A percentile compares a stretch with the other conserved stretches of the same genome.
Conservation (phyloP, 2,329 filamentous ascomycete species). For the Colletotrichum graminicola region DNA sequence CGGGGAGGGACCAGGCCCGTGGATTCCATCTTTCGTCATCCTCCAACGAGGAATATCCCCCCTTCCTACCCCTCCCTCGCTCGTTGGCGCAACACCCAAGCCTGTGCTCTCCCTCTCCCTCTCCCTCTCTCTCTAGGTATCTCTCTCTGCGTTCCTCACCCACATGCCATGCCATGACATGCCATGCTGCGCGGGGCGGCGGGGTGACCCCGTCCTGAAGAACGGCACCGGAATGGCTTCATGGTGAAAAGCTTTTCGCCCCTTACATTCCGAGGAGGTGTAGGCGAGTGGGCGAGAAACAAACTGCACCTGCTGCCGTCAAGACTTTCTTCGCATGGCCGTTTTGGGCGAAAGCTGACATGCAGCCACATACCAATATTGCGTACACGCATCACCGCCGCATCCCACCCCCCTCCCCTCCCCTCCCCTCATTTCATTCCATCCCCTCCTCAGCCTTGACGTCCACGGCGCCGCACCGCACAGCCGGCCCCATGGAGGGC, state of each 20-base stretch:
- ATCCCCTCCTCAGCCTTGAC: neutral
- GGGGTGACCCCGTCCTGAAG: neutral
- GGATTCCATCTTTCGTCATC: neutral
- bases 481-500: neutral
- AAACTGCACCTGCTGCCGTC: conserved; percentile 3
- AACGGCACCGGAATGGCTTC: neutral
- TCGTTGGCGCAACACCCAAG: neutral
- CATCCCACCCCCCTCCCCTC: neutral
- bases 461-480: conserved; percentile 18
- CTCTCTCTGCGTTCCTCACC: neutral
- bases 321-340: conserved; percentile 6
- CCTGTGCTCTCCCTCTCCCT: neutral
- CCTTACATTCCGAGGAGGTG: neutral
- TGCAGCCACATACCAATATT: neutral
- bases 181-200: neutral
- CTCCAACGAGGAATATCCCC: neutral
- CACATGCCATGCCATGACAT: neutral
- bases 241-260: neutral
- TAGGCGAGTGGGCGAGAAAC: neutral
- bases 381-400: neutral
- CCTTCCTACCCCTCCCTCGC: neutral
- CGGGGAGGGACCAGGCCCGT: neutral
- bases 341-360: conserved; percentile 31
- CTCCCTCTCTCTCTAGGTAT: neutral
- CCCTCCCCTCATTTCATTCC: neutral